These are phyloP conservation scores for Cryoendolithus antarcticus DNA, from an alignment of 2,329 filamentous ascomycete species.

Conservation along the genomic window DNA sequence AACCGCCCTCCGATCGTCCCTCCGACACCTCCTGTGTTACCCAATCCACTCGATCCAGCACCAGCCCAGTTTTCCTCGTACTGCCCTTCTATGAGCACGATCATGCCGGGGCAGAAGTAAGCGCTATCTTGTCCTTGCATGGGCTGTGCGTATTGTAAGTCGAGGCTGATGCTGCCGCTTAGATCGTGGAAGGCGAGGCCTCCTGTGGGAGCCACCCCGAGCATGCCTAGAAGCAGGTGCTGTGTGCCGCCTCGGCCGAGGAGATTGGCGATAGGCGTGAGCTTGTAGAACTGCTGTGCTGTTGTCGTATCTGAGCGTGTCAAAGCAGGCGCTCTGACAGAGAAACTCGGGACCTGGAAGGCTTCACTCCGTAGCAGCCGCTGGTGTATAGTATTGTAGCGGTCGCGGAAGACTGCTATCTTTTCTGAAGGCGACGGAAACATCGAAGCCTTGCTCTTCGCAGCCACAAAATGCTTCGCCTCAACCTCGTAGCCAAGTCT, in stretches of 20 bases:
- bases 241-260: conserved; percentile 69
- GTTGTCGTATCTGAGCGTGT: conserved; percentile 42
- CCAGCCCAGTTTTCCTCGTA: conserved; percentile 85
- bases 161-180: conserved; percentile 75
- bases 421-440: conserved; percentile 71
- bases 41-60: conserved; percentile 43
- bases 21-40: conserved; percentile 69
- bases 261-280: conserved; percentile 71
- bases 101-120: conserved; percentile 93
- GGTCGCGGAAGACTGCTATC: conserved; percentile 73
- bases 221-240: conserved; percentile 76
- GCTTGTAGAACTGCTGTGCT: conserved; percentile 59
- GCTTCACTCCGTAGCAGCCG: conserved; percentile 83
- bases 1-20: conserved; percentile 89
- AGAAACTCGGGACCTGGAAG: conserved; percentile 73
- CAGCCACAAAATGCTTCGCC: conserved; percentile 81
- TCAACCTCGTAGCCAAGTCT: conserved; percentile 60
- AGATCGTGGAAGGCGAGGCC: conserved; percentile 72
- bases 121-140: conserved; percentile 61
- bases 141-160: conserved; percentile 66
- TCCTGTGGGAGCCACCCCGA: conserved; percentile 70
- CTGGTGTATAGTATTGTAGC: conserved; percentile 86
- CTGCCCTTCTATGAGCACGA: conserved; percentile 86
- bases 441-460: conserved; percentile 28
- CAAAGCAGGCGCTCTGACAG: conserved; percentile 37